Percentiles rank a stretch among this genome's conserved stretches.
Evolutionary conservation across 805 yeast species (phyloP).

Genomic region (Wickerhamiella occidentalis): DNA sequence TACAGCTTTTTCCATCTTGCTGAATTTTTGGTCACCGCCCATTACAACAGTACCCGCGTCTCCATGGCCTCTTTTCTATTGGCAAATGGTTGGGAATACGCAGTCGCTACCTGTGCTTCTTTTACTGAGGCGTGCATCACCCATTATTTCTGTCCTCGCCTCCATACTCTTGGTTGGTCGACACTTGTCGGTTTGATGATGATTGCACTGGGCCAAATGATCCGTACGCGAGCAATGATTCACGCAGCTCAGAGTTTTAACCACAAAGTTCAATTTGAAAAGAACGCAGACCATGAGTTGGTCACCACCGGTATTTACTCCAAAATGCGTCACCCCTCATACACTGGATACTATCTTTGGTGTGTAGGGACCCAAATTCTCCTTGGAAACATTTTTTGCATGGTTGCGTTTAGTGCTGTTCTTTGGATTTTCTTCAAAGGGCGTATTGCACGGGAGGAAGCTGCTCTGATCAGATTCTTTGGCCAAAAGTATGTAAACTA

Average conservation of each 20-base stretch:
- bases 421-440: constrained; percentile 56
- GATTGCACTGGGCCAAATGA: constrained; percentile 47
- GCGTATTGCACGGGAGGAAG: constrained; percentile 63
- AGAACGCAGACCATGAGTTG: constrained; percentile 44
- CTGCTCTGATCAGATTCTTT: constrained; percentile 51
- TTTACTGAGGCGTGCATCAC: constrained; percentile 40
- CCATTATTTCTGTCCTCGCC: constrained; percentile 20
- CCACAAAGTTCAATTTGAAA: constrained; percentile 54
- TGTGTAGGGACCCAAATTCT: constrained; percentile 72
- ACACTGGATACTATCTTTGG: constrained; percentile 89
- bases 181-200: constrained; percentile 38
- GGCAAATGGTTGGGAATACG: constrained; percentile 49
- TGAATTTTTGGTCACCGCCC: constrained; percentile 73
- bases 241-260: constrained; percentile 80
- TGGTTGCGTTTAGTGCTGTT: constrained; percentile 40
- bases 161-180: constrained; percentile 14
- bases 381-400: constrained; percentile 52
- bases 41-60: constrained; percentile 53
- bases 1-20: constrained; percentile 61
- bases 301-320: constrained; percentile 66
- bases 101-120: constrained; percentile 45
- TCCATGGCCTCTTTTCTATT: constrained; percentile 59
- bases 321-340: constrained; percentile 72
- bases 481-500: constrained; percentile 53
- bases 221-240: constrained; percentile 70